phyloP scores from a whole-genome alignment of 345 rosid genomes.

The Ceriops decandra region DNA sequence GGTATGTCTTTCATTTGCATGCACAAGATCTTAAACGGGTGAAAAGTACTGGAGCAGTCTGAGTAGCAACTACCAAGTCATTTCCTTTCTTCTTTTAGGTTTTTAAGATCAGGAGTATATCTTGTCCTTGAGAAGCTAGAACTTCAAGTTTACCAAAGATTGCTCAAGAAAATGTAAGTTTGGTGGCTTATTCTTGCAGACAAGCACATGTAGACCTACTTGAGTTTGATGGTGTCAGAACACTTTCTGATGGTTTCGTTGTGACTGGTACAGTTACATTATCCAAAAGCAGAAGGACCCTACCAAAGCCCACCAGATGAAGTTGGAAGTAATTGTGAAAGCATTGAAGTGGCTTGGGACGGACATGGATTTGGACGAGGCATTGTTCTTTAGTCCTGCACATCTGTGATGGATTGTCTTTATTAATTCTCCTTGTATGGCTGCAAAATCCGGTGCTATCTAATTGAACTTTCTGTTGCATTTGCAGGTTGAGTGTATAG shows the following conservation, averaged over 20 bases:
- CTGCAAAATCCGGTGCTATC: neutral
- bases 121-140: slow-evolving; percentile 97
- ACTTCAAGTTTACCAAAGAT: slow-evolving; percentile 94
- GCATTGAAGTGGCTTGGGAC: slow-evolving; percentile 90
- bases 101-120: slow-evolving; percentile 90
- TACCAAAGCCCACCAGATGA: slow-evolving; percentile 90
- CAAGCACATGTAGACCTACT: neutral
- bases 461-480: neutral
- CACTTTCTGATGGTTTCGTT: neutral
- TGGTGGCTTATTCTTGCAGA: neutral
- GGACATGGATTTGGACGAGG: slow-evolving; percentile 97
- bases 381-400: slow-evolving; percentile 9
- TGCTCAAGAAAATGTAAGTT: slow-evolving; percentile 86
- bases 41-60: neutral
- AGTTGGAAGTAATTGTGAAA: slow-evolving; percentile 83
- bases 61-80: neutral
- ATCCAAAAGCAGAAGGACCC: slow-evolving; percentile 83
- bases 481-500: slow-evolving; percentile 85
- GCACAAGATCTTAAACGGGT: neutral
- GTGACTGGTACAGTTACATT: slow-evolving; percentile 51
- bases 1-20: slow-evolving; percentile 37
- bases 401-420: neutral
- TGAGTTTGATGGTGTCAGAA: neutral
- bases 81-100: slow-evolving; percentile 34
- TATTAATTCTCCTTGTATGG: neutral